Percentiles rank a stretch among this genome's conserved stretches.
Conservation (phyloP, 805 yeast species). For the Ogataea thermomethanolica region DNA sequence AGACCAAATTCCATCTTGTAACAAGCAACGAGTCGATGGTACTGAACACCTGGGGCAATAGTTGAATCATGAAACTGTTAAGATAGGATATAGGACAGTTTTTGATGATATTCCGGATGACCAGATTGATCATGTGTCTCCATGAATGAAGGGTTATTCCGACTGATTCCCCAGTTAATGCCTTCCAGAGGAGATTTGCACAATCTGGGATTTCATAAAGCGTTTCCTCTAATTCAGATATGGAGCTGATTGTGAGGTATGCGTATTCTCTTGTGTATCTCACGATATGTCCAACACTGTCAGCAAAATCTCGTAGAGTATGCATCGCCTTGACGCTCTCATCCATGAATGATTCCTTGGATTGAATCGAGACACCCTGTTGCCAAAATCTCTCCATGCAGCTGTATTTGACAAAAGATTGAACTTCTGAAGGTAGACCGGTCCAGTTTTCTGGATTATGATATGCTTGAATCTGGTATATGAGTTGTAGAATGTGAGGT, state of each 20-base stretch:
- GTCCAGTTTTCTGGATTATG: slow-evolving; percentile 93
- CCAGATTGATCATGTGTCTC: slow-evolving; percentile 93
- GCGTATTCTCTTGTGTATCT: slow-evolving; percentile 96
- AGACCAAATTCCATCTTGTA: slow-evolving; percentile 71
- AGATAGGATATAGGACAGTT: slow-evolving; percentile 79
- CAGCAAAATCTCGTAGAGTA: slow-evolving; percentile 94
- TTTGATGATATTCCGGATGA: slow-evolving; percentile 79
- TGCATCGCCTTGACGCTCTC: slow-evolving; percentile 93
- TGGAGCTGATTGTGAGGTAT: slow-evolving; percentile 81
- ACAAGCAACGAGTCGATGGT: slow-evolving; percentile 73
- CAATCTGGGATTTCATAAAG: slow-evolving; percentile 82
- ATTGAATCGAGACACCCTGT: slow-evolving; percentile 91
- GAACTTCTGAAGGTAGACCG: slow-evolving; percentile 83
- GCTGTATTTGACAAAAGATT: slow-evolving; percentile 83
- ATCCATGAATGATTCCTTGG: slow-evolving; percentile 89
- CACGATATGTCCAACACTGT: slow-evolving; percentile 92
- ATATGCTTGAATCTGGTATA: slow-evolving; percentile 89
- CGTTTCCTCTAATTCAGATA: slow-evolving; percentile 85
- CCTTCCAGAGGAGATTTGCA: slow-evolving; percentile 73
- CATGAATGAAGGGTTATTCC: slow-evolving; percentile 95
- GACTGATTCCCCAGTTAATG: slow-evolving; percentile 77
- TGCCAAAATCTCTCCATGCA: slow-evolving; percentile 97
- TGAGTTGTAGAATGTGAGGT: slow-evolving; percentile 83
- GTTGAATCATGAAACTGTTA: slow-evolving; percentile 65
- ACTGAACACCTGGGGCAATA: slow-evolving; percentile 71